These are phyloP conservation scores for Eremomyces bilateralis DNA, from an alignment of 495 filamentous ascomycete genomes.

Conservation along the genomic window DNA sequence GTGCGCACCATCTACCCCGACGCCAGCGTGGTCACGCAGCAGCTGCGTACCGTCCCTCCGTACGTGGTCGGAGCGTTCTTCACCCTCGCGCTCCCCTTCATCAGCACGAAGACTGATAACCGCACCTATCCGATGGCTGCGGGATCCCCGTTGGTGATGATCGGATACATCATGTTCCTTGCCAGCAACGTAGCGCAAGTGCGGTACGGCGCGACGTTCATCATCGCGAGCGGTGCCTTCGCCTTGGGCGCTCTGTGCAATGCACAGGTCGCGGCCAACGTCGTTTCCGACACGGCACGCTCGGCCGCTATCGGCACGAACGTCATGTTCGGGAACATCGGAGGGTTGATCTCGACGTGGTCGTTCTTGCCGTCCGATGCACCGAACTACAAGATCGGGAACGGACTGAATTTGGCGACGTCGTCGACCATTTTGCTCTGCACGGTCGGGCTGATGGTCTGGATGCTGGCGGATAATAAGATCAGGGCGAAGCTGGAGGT, in stretches of 20 bases:
- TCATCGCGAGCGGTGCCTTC: constrained; percentile 37
- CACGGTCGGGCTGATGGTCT: constrained; percentile 25
- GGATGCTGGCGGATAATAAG: constrained; percentile 44
- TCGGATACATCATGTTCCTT: constrained; percentile 54
- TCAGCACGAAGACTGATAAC: constrained; percentile 36
- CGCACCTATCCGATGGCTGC: constrained; percentile 27
- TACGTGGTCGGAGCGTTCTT: constrained; percentile 50
- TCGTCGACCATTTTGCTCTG: constrained; percentile 29
- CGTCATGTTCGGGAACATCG: constrained; percentile 54
- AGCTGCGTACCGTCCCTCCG: constrained; percentile 49
- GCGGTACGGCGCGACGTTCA: constrained; percentile 51
- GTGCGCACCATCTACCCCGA: constrained; percentile 38
- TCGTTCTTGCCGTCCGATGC: constrained; percentile 39
- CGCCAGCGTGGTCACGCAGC: constrained; percentile 34
- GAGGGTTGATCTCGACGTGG: constrained; percentile 52
- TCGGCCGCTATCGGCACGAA: constrained; percentile 40
- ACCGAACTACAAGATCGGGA: constrained; percentile 50
- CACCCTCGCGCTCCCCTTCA: constrained; percentile 35
- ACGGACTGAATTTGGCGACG: constrained; percentile 50
- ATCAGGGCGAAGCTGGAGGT: constrained; percentile 30
- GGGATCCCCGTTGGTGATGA: constrained; percentile 38
- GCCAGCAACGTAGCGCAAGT: constrained; percentile 27
- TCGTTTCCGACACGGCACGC: constrained; percentile 46
- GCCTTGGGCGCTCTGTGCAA: constrained; percentile 39
- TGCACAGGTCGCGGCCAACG: constrained; percentile 45